Evolutionary conservation across 2,329 filamentous ascomycete genomes (phyloP).

Genomic region (Annulohypoxylon truncatum): DNA sequence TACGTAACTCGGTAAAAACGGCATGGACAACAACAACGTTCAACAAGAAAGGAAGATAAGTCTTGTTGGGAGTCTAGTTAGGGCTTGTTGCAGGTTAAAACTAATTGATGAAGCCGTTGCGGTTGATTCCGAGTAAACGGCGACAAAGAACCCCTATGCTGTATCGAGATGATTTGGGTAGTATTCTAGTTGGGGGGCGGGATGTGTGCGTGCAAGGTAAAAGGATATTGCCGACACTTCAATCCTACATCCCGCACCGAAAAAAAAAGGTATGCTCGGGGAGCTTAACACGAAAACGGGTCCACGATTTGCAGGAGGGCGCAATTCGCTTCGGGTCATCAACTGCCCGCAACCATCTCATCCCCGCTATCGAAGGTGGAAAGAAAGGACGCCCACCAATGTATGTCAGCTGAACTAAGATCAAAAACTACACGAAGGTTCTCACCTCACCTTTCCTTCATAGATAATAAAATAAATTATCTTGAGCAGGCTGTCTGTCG

Average conservation of each 20-base stretch:
- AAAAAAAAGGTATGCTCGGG: background rate
- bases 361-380: background rate
- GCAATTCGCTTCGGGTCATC: background rate
- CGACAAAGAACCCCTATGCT: background rate
- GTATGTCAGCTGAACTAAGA: constrained; percentile 13
- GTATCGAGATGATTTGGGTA: background rate
- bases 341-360: background rate
- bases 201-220: background rate
- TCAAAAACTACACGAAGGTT: background rate
- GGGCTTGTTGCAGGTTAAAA: background rate
- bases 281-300: background rate
- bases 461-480: background rate
- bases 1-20: background rate
- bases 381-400: background rate
- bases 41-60: background rate
- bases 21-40: background rate
- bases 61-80: background rate
- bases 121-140: background rate
- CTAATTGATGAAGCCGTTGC: background rate
- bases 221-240: background rate
- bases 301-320: background rate
- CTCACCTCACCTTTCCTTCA: background rate
- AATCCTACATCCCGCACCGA: background rate
- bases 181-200: background rate
- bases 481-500: background rate